Evolutionary conservation across 2,329 filamentous ascomycete genomes (phyloP), one percentile per base, ranked within the genome.

Genomic region (Intubia oerlemansii): DNA sequence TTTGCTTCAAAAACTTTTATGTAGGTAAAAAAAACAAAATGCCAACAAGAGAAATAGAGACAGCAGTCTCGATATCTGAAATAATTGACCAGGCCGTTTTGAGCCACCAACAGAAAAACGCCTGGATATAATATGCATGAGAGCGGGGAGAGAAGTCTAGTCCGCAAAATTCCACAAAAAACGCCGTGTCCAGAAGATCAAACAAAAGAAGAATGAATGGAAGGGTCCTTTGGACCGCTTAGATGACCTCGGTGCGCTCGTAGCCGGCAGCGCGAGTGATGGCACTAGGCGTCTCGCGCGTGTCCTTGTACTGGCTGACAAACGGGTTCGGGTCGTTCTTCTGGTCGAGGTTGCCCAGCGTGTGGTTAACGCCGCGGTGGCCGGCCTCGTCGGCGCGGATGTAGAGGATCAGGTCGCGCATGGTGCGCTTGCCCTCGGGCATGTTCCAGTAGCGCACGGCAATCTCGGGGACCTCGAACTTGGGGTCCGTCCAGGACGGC

Each of bases 311-410:
- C 41, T 71, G 62, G 48, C 72, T 78, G 25, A 80, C 74, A 44
- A 88, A 98, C 3, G 88, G 88, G 44, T 98, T 98, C 2, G 85
- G 84, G 44, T 98, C 88, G 19, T 71, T 61, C 29, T 67, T 70
- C 46, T 88, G 81, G 40, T 91, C 59, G 33, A 98, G 57, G 46
- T 95, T 95, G 29, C 77, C 71, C 24, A 98, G 53, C 0, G 88
- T 95, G 48, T 98, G 88, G 52, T 98, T 95, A 41, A 95, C 85
- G 44, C 92, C 88, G 19, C 88, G 65, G 45, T 91, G 82, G 47
- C 79, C 78, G 4, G 79, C 79, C 50, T 92, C 82, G 44, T 51
- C 46, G 4, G 41, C 41, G 82, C 84, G 66, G 39, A 93, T 78
- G 47, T 95, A 93, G 28, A 88, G 54, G 29, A 95, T 61, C 35